phyloP scores from a whole-genome alignment of 2,329 filamentous ascomycete genomes.

The Emmonsiellopsis sp. region DNA sequence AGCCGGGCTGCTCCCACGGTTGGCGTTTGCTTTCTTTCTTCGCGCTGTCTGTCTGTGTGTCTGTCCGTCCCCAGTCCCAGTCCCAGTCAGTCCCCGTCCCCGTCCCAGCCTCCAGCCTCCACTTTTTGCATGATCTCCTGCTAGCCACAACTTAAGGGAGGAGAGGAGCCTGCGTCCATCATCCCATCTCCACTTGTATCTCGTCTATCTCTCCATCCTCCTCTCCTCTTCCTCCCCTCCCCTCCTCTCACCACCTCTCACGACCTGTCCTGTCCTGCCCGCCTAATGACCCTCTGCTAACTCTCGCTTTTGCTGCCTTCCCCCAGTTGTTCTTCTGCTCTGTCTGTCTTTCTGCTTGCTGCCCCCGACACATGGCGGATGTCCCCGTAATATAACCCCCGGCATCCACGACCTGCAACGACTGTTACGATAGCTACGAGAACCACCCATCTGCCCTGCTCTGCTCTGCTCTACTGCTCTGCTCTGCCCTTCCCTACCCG shows the following conservation, averaged over 20 bases:
- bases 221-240: slow-evolving; percentile 5
- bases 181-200: too few relatives aligned
- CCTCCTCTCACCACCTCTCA: slow-evolving; percentile 10
- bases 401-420: slow-evolving; percentile 21
- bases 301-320: slow-evolving; percentile 8
- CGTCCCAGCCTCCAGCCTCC: slow-evolving; percentile 19
- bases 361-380: slow-evolving; percentile 11
- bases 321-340: slow-evolving; percentile 12
- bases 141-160: neutral
- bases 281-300: slow-evolving; percentile 8
- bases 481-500: slow-evolving; percentile 7
- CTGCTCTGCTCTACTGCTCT: slow-evolving; percentile 11
- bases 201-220: slow-evolving; percentile 4
- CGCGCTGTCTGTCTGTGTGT: slow-evolving; percentile 6
- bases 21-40: neutral
- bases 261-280: slow-evolving; percentile 23
- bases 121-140: slow-evolving; percentile 19
- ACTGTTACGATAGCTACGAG: slow-evolving; percentile 21
- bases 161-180: slow-evolving; percentile 6
- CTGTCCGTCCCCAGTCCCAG: too few relatives aligned
- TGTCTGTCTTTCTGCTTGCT: slow-evolving; percentile 17
- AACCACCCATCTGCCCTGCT: slow-evolving; percentile 6
- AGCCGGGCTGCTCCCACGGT: too few relatives aligned
- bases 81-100: too few relatives aligned
- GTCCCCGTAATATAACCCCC: neutral